A percentile compares a stretch with the other conserved stretches of the same genome.
Evolutionary conservation across 164 flowering plant species (phyloP).

Genomic region (Santalum album): DNA sequence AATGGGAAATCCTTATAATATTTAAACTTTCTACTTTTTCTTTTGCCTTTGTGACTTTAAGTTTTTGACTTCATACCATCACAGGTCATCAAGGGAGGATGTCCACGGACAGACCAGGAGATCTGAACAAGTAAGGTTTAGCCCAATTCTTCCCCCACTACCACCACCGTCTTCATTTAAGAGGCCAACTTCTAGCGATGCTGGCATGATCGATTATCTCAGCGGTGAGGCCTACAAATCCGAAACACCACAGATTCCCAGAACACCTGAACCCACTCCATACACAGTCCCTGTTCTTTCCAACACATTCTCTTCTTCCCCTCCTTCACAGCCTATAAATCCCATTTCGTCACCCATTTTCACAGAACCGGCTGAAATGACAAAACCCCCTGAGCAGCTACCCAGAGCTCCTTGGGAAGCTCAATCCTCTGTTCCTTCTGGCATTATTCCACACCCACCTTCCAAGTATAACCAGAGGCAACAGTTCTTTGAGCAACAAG

Average conservation of each 20-base stretch:
- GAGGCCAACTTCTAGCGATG: slow-evolving; percentile 27
- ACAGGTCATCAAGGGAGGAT: slow-evolving; percentile 61
- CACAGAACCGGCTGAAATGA: slow-evolving; percentile 29
- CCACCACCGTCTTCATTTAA: slow-evolving; percentile 52
- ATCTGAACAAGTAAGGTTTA: slow-evolving; percentile 29
- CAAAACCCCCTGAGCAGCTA: slow-evolving; percentile 34
- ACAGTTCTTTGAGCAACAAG: slow-evolving; percentile 63
- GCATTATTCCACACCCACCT: slow-evolving; percentile 72
- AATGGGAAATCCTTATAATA: no score
- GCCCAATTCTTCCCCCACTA: slow-evolving; percentile 67
- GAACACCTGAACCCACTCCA: slow-evolving; percentile 22
- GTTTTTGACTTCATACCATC: neutral
- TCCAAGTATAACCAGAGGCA: slow-evolving; percentile 68
- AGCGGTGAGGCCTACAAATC: slow-evolving; percentile 70
- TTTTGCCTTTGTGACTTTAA: neutral
- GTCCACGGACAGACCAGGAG: slow-evolving; percentile 34
- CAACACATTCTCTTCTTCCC: slow-evolving; percentile 13
- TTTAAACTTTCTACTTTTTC: neutral
- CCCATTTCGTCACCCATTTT: slow-evolving; percentile 24
- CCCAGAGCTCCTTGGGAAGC: slow-evolving; percentile 55
- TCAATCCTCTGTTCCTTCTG: slow-evolving; percentile 17
- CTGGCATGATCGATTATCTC: slow-evolving; percentile 58
- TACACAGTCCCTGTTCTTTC: slow-evolving; percentile 19
- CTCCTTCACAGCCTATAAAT: slow-evolving; percentile 16
- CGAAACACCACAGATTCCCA: slow-evolving; percentile 10